Evolutionary conservation across 2,329 filamentous ascomycete genomes (phyloP).

Genomic region (Pseudofabraea citricarpa): DNA sequence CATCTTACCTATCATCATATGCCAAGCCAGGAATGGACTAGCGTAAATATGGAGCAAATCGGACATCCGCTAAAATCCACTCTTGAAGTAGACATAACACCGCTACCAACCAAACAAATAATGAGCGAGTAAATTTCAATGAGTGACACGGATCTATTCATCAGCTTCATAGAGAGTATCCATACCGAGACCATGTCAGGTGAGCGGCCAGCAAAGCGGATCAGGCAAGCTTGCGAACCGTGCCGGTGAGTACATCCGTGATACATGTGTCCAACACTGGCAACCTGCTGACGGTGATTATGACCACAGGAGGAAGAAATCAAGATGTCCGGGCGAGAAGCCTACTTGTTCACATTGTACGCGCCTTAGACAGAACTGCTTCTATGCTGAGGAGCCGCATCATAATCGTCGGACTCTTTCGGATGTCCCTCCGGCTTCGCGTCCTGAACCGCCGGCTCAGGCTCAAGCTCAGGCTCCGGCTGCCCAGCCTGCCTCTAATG

Average conservation of each 20-base stretch:
- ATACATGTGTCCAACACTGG: neutral
- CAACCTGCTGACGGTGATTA: constrained; percentile 1
- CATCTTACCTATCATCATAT: too few relatives aligned
- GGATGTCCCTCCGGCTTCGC: neutral
- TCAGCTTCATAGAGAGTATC: constrained; percentile 2
- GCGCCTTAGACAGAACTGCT: constrained; percentile 41
- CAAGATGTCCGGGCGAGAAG: constrained; percentile 44
- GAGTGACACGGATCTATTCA: constrained; percentile 1
- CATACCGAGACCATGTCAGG: neutral
- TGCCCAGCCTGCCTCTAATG: neutral
- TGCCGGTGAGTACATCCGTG: constrained; percentile 25
- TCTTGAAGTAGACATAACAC: too few relatives aligned
- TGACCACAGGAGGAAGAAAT: constrained; percentile 42
- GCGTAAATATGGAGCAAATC: too few relatives aligned
- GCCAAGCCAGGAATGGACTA: too few relatives aligned
- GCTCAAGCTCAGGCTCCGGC: neutral
- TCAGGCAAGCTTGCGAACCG: constrained; percentile 31
- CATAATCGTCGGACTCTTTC: constrained; percentile 8
- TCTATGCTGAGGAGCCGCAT: constrained; percentile 33
- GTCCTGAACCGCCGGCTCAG: neutral
- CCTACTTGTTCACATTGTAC: constrained; percentile 44
- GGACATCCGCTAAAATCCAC: too few relatives aligned
- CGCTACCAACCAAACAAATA: too few relatives aligned
- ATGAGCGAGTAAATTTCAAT: too few relatives aligned
- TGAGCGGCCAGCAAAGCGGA: constrained; percentile 24